A percentile compares a stretch with the other conserved stretches of the same genome.
phyloP scores from a whole-genome alignment of 495 filamentous ascomycete species.

The Penicillium maclennaniae region DNA sequence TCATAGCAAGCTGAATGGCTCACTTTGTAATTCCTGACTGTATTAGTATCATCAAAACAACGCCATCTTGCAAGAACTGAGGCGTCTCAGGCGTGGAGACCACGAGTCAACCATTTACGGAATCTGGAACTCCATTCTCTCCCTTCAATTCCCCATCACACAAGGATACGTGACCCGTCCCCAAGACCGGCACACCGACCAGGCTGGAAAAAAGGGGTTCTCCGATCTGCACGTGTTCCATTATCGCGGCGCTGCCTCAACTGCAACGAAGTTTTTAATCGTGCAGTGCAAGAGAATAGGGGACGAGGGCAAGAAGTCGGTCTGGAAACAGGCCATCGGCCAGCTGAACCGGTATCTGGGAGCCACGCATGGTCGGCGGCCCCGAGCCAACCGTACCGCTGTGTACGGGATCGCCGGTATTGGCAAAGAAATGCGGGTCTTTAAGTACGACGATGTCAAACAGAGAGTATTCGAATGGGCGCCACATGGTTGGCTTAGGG shows the following conservation, averaged over 20 bases:
- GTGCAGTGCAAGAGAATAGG: slow-evolving; percentile 6
- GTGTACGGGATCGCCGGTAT: too few species aligned
- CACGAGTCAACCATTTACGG: not conserved
- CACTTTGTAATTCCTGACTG: too few species aligned
- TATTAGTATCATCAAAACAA: too few species aligned
- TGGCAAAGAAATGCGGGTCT: too few species aligned
- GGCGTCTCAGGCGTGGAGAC: too few species aligned
- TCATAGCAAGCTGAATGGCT: too few species aligned
- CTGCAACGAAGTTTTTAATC: not conserved
- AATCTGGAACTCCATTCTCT: slow-evolving; percentile 11
- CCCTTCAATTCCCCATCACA: slow-evolving; percentile 2
- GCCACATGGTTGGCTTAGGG: too few species aligned
- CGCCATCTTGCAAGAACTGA: too few species aligned
- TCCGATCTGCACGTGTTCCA: slow-evolving; percentile 9
- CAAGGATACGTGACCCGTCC: slow-evolving; percentile 11
- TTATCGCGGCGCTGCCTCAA: not conserved
- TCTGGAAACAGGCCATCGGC: slow-evolving; percentile 2
- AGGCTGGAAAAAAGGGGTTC: slow-evolving; percentile 4
- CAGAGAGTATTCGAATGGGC: too few species aligned
- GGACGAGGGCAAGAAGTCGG: not conserved
- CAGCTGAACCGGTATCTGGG: not conserved
- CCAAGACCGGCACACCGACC: slow-evolving; percentile 9
- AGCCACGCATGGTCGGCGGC: not conserved
- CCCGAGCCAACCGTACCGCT: too few species aligned
- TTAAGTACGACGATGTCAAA: too few species aligned